phyloP scores from a whole-genome alignment of 2,329 filamentous ascomycete species.

The Ceratocystis variospora region DNA sequence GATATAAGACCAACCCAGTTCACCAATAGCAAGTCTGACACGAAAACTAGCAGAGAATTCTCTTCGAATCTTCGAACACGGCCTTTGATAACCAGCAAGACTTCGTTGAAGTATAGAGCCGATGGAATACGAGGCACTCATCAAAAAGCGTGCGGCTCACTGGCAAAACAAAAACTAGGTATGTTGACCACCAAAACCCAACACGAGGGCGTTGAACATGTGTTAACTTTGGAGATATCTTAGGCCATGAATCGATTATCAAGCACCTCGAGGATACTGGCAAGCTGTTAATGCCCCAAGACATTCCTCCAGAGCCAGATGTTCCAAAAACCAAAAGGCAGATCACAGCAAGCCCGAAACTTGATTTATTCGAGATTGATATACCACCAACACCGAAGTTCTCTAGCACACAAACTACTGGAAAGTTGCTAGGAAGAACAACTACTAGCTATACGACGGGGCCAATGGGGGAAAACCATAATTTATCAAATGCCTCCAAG shows the following conservation, averaged over 20 bases:
- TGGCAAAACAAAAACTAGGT: background rate
- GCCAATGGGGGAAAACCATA: background rate
- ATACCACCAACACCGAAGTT: background rate
- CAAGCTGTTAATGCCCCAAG: background rate
- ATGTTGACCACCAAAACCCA: background rate
- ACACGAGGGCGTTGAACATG: background rate
- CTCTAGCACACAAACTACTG: background rate
- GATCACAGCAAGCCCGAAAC: background rate
- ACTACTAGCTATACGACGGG: background rate
- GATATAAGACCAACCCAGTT: constrained; percentile 1
- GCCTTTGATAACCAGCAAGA: background rate
- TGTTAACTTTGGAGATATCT: background rate
- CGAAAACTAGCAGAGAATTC: background rate
- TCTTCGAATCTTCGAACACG: background rate
- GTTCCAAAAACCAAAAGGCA: background rate
- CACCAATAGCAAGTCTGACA: background rate
- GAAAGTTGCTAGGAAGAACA: background rate
- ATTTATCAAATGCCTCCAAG: background rate
- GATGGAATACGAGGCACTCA: background rate
- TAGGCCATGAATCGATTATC: background rate
- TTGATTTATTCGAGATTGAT: background rate
- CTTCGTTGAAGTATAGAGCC: background rate
- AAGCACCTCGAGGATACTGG: background rate
- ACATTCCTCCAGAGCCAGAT: background rate
- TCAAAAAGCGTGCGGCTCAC: background rate